These are phyloP conservation scores for Colletotrichum australisinense DNA, from an alignment of 2,329 filamentous ascomycete species.

Conservation along the genomic window DNA sequence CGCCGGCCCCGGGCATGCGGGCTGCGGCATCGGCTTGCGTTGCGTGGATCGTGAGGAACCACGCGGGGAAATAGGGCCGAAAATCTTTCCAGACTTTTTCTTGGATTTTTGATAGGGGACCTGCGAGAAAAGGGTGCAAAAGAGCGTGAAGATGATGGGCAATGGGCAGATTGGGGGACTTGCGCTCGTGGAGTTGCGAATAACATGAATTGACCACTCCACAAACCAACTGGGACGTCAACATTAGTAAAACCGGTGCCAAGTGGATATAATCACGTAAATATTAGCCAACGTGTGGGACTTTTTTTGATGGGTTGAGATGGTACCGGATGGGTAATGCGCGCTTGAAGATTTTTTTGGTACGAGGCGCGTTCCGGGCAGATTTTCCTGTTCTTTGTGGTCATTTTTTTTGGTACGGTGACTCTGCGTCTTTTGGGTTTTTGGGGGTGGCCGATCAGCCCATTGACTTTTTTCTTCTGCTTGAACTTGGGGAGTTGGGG, in stretches of 20 bases:
- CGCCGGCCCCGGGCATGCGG: background rate
- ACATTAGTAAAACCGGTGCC: conserved; percentile 16
- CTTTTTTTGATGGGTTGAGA: background rate
- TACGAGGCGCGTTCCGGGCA: conserved; percentile 9
- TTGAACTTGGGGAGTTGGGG: background rate
- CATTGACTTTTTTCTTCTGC: background rate
- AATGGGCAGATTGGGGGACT: background rate
- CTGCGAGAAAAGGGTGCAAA: background rate
- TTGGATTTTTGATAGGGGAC: background rate
- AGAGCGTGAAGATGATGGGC: background rate
- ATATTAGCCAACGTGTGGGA: conserved; percentile 31
- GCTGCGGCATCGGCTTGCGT: background rate
- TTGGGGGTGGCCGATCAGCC: background rate
- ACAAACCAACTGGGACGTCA: conserved; percentile 21
- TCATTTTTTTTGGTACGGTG: background rate
- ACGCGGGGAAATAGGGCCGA: conserved; percentile 33
- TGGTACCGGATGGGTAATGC: background rate
- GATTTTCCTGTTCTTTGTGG: background rate
- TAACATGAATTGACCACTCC: background rate
- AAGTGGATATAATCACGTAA: conserved; percentile 32
- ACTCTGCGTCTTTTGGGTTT: background rate
- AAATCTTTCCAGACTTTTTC: background rate
- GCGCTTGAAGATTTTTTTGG: conserved; percentile 24
- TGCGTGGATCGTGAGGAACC: conserved; percentile 13
- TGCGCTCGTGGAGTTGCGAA: background rate